Base-by-base conservation (phyloP, 257 asterid species). In the Ehretia macrophylla region DNA sequence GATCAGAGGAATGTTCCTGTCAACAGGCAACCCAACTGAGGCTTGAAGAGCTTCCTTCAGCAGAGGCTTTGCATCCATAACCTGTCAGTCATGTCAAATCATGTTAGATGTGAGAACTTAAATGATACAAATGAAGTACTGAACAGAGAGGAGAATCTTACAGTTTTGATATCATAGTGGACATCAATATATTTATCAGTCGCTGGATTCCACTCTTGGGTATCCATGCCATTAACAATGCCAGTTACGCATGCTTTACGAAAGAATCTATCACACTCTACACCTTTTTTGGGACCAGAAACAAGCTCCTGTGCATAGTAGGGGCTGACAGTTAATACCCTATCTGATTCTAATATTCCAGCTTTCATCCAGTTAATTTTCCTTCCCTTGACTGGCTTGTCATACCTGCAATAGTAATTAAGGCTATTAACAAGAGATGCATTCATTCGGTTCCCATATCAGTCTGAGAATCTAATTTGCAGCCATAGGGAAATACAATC, bases 301-400 rank as follows among this genome's bases (percentile, higher is more conserved):
- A 84, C 79, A 55, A 93, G 97, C 62, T 93, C 97, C 66, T 75
- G 56, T 13, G 95, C 99, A 37, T 93, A 93, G 82, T 79, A 68
- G 39, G 99, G 97, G 74, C 99, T 88, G 68, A 93, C 99, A 4
- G 97, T 93, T 52, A 89, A 37, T 55, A 81, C 83, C 71, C 80
- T 80, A 20, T 83, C 45, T 0, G 92, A 72, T 77, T 88, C 96
- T 23, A 81, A 57, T 21, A 92, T 80, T 55, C 83, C 99, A n/a
- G 95, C 99, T 75, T 88, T 92, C 91, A 92, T 78, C 99, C 96
- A 92, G 83, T 88, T 92, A 18, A 86, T 83, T 77, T 92, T 92
- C 81, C 97, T 80, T 64, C 99, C 99, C 76, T 81, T 84, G 49
- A 84, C 84, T 0, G 99, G 99, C 76, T 83, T 80, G 3, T 71